Conservation (phyloP, 1,139 yeast genomes). For the Taiozyma sp. region DNA sequence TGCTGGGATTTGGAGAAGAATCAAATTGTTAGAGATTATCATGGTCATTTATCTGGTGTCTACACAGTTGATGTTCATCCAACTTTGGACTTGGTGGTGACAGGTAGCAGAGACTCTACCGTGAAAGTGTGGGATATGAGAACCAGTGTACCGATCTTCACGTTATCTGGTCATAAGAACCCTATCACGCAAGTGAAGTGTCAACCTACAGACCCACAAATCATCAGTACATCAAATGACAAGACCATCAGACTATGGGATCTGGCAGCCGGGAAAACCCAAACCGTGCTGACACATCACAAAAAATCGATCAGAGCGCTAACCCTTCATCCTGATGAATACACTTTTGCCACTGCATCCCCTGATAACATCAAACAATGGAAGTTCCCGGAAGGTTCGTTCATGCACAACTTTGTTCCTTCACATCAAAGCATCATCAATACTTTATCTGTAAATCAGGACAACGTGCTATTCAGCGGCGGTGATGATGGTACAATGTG, state of each 20-base stretch:
- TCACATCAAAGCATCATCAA: constrained; percentile 56
- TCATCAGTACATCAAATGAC: constrained; percentile 81
- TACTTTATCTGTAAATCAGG: constrained; percentile 61
- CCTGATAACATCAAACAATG: constrained; percentile 81
- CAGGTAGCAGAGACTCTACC: constrained; percentile 88
- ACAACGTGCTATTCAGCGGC: constrained; percentile 74
- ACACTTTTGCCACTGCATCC: constrained; percentile 77
- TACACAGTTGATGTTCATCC: constrained; percentile 85
- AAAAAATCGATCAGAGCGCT: constrained; percentile 76
- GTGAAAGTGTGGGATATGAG: constrained; percentile 94
- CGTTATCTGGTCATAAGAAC: constrained; percentile 75
- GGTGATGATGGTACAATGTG: constrained; percentile 78
- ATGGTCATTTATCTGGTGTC: constrained; percentile 92
- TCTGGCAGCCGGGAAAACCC: constrained; percentile 55
- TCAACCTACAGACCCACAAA: constrained; percentile 77
- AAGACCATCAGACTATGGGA: constrained; percentile 89
- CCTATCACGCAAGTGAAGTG: constrained; percentile 69
- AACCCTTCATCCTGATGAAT: constrained; percentile 63
- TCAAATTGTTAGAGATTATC: constrained; percentile 77
- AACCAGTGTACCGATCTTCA: constrained; percentile 69
- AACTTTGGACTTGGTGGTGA: constrained; percentile 75
- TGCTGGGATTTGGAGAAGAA: constrained; percentile 97
- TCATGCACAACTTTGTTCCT: constrained; percentile 51
- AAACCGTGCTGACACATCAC: constrained; percentile 73
- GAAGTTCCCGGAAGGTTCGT: constrained; percentile 74